Evolutionary conservation across 1,139 yeast species (phyloP), one percentile per base, ranked within the genome.

Genomic region (Saccharomyces uvarum): DNA sequence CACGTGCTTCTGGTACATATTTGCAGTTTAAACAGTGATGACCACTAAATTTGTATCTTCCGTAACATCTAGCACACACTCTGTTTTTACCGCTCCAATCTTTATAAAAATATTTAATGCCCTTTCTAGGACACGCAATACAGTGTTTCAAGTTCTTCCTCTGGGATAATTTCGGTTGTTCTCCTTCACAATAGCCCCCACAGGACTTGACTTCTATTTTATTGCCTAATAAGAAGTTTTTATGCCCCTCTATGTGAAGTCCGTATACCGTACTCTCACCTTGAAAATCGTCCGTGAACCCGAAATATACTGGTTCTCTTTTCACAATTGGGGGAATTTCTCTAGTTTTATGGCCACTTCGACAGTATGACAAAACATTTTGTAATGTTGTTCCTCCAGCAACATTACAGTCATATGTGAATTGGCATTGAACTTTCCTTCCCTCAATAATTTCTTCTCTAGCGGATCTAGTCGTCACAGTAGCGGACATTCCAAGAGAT

Each of bases 401-500:
- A 9, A 64, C 55, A 19, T 57, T 57, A 52, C 66, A 63, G 32
- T 64, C 67, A 33, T 57, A 64, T 0, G 66, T 63, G 48, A 63
- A 61, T 47, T 61, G 59, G 49, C 67, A 64, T 29, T 61, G 57
- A 1, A 62, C 65, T 47, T 54, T 54, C 8, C 65, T 52, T 2
- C 65, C 65, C 47, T 54, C 59, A 26, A 63, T 61, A 5, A 54
- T 50, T 13, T 55, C 57, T 4, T 56, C 50, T 47, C 61, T 57
- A 4, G 64, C 65, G 13, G 65, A 59, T 41, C 64, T 54, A 1
- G 67, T 61, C 2, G 67, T 62, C 9, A 64, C 62, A 4, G 67
- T 61, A 2, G 58, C 63, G 13, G 61, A 57, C 14, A 64, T 59
- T 2, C 78, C 78, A 38, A 75, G 62, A 9, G 78, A 75, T 58